phyloP scores from a whole-genome alignment of 2,329 filamentous ascomycete genomes.

The Colletotrichum salicis region DNA sequence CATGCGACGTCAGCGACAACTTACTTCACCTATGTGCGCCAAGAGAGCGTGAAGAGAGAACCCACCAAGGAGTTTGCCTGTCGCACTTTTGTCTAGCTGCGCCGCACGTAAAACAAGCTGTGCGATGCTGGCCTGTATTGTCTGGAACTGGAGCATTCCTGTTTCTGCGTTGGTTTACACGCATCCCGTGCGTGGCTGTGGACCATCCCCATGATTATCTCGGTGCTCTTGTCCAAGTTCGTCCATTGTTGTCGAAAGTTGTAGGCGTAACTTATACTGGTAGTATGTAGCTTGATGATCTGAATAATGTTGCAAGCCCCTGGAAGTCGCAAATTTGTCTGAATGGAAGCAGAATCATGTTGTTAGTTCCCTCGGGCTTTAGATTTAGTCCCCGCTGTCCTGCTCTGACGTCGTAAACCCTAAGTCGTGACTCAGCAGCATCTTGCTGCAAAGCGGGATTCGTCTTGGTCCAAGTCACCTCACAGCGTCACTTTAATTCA shows the following conservation, averaged over 20 bases:
- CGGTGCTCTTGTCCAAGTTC: too few relatives aligned
- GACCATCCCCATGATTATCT: too few relatives aligned
- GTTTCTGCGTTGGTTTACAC: not conserved
- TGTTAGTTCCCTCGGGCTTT: not conserved
- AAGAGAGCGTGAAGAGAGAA: too few relatives aligned
- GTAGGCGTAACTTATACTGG: too few relatives aligned
- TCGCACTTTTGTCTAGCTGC: slow-evolving; percentile 14
- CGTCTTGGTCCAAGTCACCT: not conserved
- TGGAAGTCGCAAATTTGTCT: too few relatives aligned
- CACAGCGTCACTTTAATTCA: too few relatives aligned
- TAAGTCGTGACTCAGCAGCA: too few relatives aligned
- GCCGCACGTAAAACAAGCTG: slow-evolving; percentile 6
- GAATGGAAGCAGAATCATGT: not conserved
- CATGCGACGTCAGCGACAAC: not conserved
- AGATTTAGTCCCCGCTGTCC: slow-evolving; percentile 7
- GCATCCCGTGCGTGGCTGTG: not conserved
- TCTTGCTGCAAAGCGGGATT: not conserved
- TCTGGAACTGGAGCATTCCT: not conserved
- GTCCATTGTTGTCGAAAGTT: too few relatives aligned
- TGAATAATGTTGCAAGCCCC: not conserved
- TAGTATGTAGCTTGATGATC: not conserved
- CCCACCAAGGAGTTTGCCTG: not conserved
- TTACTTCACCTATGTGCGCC: not conserved
- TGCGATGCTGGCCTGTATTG: not conserved
- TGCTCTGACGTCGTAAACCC: too few relatives aligned